These are phyloP conservation scores for Holtermannia corniformis DNA, from an alignment of 768 basidiomycete species.

Conservation along the genomic window DNA sequence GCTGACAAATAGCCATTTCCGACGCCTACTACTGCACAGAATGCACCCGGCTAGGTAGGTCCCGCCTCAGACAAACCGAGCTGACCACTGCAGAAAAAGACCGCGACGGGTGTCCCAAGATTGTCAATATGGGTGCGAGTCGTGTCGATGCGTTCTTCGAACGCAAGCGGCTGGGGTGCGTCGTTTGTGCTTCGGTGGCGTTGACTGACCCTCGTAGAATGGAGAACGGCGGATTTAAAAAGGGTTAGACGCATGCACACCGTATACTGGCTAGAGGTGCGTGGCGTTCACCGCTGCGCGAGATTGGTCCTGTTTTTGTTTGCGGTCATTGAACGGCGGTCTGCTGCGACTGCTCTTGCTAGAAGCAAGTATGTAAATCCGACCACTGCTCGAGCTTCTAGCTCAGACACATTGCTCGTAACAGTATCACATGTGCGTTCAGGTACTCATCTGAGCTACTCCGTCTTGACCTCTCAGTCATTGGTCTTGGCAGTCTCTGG, in stretches of 20 bases:
- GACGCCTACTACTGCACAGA: conserved; percentile 99
- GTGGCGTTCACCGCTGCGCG: no score
- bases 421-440: no score
- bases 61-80: not conserved
- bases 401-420: no score
- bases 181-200: not conserved
- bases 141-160: conserved; percentile 35
- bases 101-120: conserved; percentile 93
- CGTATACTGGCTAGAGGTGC: no score
- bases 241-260: conserved; percentile 12
- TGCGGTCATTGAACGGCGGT: no score
- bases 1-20: conserved; percentile 69
- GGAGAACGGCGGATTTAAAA: conserved; percentile 24
- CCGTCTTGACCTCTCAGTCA: no score
- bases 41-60: conserved; percentile 49
- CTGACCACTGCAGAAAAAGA: conserved; percentile 75
- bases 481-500: no score
- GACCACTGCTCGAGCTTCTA: no score
- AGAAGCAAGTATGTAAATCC: no score
- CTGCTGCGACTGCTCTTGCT: no score
- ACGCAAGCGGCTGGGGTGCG: conserved; percentile 33
- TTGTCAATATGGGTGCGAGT: conserved; percentile 40
- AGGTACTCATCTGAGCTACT: no score
- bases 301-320: no score
- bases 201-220: conserved; percentile 1